Evolutionary conservation across 192 early-diverging fungal genomes (phyloP), one percentile per base, ranked within the genome.

Genomic region (Coemansia sp.): DNA sequence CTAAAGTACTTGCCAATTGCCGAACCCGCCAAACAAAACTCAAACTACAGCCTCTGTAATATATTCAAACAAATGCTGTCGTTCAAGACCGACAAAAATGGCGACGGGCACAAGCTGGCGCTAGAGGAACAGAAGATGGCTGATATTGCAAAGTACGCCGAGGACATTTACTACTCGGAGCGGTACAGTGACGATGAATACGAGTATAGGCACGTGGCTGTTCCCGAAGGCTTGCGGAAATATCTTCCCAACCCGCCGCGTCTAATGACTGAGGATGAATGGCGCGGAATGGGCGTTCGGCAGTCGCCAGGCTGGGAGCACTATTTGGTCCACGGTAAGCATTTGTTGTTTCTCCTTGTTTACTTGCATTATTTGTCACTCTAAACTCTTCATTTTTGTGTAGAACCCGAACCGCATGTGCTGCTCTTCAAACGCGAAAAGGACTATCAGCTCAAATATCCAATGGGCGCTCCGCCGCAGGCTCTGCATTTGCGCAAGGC

Each of bases 241-340:
- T 82, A 82, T 37, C 56, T 82, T 51, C 79, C 79, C 3, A 47
- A 67, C 7, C 73, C 73, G 10, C 67, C 62, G 35, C 60, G 79
- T 17, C 19, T 82, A 23, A 64, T 82, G 70, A 54, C 15, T 5
- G 79, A 82, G 35, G 25, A 61, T 23, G 79, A 82, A 32, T 76
- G 73, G 67, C 66, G 70, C 15, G 60, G 56, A 4, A 61, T 82
- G 17, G 79, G 79, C 51, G 79, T 82, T 4, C 70, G 55, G 49
- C 79, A 82, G 70, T 82, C 79, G 17, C 53, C 60, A 27, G 79
- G 79, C 1, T 82, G 79, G 79, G 69, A 67, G 19, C 79, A 82
- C 29, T 82, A 76, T 23, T 70, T 76, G 79, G 65, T 82, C 8
- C 79, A 82, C 32, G 57, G 67, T 69, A 69, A 56, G 67, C 58